These are phyloP conservation scores for Cenchrus fungigraminus DNA, from an alignment of 176 grass and related monocot species.

Conservation along the genomic window DNA sequence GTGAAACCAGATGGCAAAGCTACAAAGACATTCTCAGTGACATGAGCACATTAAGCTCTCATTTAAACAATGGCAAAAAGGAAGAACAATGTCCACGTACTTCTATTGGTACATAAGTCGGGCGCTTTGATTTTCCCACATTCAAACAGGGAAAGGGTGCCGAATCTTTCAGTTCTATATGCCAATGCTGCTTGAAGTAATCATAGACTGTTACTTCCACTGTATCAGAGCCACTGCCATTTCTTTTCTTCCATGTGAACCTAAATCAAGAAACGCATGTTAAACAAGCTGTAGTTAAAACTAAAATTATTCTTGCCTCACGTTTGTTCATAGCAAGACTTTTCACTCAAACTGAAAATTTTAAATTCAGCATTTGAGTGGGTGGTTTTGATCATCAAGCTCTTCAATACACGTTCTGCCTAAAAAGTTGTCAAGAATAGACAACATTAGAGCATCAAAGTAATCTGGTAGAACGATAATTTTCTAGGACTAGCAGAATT, in stretches of 20 bases:
- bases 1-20: constrained; percentile 53
- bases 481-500: neutral
- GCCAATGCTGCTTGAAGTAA: constrained; percentile 30
- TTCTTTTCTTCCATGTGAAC: neutral
- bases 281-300: neutral
- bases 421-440: neutral
- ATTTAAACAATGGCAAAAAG: too few species aligned
- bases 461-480: neutral
- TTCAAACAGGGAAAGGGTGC: constrained; percentile 6
- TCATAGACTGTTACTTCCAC: constrained; percentile 39
- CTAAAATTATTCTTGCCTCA: neutral
- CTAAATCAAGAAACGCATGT: neutral
- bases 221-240: neutral
- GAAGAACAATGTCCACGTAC: neutral
- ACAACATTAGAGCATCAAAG: neutral
- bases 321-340: constrained; percentile 28
- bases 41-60: neutral
- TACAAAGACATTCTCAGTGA: constrained; percentile 8
- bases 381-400: constrained; percentile 21
- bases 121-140: constrained; percentile 25
- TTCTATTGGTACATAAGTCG: constrained; percentile 31
- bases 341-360: constrained; percentile 8
- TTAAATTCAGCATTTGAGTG: constrained; percentile 28
- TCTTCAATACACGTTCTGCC: constrained; percentile 16
- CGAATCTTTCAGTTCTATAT: neutral